phyloP scores from a whole-genome alignment of 2,329 filamentous ascomycete species.

The Teratosphaeria zuluensis region DNA sequence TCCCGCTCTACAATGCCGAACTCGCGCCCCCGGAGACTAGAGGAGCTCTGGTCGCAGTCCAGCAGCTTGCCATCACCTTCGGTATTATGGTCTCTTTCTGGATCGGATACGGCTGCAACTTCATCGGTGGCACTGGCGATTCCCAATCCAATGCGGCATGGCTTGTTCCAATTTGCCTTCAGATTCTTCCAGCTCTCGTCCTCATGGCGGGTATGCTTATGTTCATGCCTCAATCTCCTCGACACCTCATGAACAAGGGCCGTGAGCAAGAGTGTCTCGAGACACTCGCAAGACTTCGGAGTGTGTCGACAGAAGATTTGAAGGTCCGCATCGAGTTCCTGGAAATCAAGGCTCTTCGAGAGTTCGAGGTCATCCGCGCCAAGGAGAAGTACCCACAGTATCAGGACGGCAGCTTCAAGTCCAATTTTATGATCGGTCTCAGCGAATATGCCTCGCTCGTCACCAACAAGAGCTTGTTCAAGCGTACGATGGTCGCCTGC shows the following conservation, averaged over 20 bases:
- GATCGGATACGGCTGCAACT: conserved; percentile 30
- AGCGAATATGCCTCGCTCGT: conserved; percentile 36
- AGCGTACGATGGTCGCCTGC: conserved; percentile 50
- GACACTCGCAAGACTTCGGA: conserved; percentile 54
- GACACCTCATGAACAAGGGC: conserved; percentile 61
- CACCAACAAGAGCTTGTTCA: conserved; percentile 54
- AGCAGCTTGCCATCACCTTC: conserved; percentile 52
- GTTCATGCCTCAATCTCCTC: conserved; percentile 69
- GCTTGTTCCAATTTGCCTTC: conserved; percentile 58
- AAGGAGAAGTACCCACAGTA: conserved; percentile 54
- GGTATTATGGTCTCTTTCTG: conserved; percentile 48
- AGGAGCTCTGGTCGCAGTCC: conserved; percentile 54
- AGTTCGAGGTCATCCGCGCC: conserved; percentile 64
- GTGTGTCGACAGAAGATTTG: conserved; percentile 50
- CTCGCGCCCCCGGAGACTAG: conserved; percentile 53
- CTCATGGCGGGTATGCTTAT: conserved; percentile 61
- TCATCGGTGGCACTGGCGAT: conserved; percentile 45
- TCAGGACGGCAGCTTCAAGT: conserved; percentile 13
- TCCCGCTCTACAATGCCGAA: conserved; percentile 37
- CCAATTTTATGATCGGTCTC: conserved; percentile 14
- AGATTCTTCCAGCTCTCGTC: conserved; percentile 56
- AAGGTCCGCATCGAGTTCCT: conserved; percentile 64
- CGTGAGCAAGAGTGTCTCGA: conserved; percentile 57
- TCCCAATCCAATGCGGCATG: conserved; percentile 59
- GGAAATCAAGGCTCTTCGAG: conserved; percentile 68